phyloP scores from a whole-genome alignment of 495 filamentous ascomycete genomes.

The Terfezia claveryi region DNA sequence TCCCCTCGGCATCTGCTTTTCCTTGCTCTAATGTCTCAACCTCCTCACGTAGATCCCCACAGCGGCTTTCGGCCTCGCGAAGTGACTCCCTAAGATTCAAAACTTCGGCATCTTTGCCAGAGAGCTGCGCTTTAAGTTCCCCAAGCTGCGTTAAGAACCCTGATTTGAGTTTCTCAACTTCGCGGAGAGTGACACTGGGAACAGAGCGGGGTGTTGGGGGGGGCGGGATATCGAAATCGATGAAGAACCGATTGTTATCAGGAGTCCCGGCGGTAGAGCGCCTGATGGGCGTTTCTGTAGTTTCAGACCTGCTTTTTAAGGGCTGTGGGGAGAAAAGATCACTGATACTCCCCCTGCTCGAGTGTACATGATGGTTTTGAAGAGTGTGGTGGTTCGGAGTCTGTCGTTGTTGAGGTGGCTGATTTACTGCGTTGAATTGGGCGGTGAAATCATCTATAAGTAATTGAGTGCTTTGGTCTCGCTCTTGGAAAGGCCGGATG shows the following conservation, averaged over 20 bases:
- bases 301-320: neutral
- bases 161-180: slow-evolving; percentile 80
- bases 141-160: slow-evolving; percentile 73
- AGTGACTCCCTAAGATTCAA: slow-evolving; percentile 64
- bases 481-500: no score
- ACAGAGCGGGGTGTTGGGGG: slow-evolving; percentile 77
- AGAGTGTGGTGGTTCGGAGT: neutral
- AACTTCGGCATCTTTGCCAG: slow-evolving; percentile 78
- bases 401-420: slow-evolving; percentile 6
- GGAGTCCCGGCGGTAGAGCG: slow-evolving; percentile 20
- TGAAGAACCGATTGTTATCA: slow-evolving; percentile 35
- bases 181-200: slow-evolving; percentile 72
- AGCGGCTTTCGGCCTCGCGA: slow-evolving; percentile 71
- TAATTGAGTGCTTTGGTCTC: slow-evolving; percentile 34
- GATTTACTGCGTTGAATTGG: slow-evolving; percentile 37
- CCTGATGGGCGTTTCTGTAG: slow-evolving; percentile 13
- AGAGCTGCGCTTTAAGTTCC: slow-evolving; percentile 67
- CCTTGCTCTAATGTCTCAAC: neutral
- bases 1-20: slow-evolving; percentile 28
- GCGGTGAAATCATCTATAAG: slow-evolving; percentile 68
- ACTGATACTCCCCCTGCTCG: neutral
- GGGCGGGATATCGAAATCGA: slow-evolving; percentile 86
- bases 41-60: slow-evolving; percentile 22
- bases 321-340: no score
- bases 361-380: no score